These are phyloP conservation scores for Sordaria brevicollis DNA, from an alignment of 495 filamentous ascomycete genomes.

Conservation along the genomic window DNA sequence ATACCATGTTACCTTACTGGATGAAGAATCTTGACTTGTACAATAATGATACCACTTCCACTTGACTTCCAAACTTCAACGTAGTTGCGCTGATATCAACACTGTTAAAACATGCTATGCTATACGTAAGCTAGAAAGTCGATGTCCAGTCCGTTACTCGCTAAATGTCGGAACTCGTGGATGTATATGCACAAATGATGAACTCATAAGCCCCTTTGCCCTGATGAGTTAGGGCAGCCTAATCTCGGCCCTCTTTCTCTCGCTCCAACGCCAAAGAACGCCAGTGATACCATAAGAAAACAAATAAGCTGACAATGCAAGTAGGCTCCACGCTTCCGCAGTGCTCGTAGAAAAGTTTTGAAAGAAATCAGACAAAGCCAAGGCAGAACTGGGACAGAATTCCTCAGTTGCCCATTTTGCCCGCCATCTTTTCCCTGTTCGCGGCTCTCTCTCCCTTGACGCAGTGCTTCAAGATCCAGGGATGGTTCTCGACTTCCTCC, in stretches of 20 bases:
- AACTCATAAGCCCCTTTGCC: background rate
- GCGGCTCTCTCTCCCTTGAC: slow-evolving; percentile 58
- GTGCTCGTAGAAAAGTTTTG: background rate
- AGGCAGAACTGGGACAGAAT: background rate
- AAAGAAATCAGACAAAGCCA: background rate
- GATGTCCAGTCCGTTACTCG: background rate
- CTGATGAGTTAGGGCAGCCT: background rate
- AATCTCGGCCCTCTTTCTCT: background rate
- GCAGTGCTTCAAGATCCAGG: slow-evolving; percentile 97
- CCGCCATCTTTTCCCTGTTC: slow-evolving; percentile 34
- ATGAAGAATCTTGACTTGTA: background rate
- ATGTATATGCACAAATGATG: background rate
- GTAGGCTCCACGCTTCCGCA: background rate
- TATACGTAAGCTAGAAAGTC: background rate
- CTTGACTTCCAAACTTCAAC: background rate
- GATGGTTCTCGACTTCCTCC: slow-evolving; percentile 80
- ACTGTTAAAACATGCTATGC: background rate
- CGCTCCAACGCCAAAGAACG: background rate
- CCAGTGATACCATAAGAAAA: background rate
- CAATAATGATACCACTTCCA: background rate
- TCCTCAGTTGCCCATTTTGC: slow-evolving; percentile 11
- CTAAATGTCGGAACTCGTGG: background rate
- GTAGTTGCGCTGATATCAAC: background rate
- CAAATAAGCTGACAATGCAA: background rate
- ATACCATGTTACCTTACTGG: background rate